Evolutionary conservation across 129 eudicot genomes (phyloP), one percentile per base, ranked within the genome.

Genomic region (Scalesia atractyloides): DNA sequence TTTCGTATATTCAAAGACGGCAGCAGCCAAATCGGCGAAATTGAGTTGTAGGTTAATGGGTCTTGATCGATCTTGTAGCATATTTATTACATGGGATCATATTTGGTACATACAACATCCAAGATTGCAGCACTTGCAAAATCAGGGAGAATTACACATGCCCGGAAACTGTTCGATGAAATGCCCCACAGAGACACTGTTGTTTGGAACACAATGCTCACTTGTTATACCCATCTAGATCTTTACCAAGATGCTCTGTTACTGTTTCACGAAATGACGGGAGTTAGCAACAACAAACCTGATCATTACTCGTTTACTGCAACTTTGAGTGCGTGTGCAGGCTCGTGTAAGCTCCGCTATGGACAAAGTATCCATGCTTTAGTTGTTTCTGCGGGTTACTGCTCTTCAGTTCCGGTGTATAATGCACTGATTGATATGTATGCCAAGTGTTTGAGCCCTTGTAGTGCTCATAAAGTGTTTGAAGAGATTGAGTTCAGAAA

Each of bases 161-260:
- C 97, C 0, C 90, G 95, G 48, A 84, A 78, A 46, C 61, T 88
- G 92, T 91, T 91, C 75, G 97, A 91, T 57, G 88, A 86, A 84
- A 80, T 91, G 92, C 66, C 90, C 10, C 62, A 79, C 15, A 84
- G 88, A 86, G 97, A 91, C 69, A 69, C 83, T 9, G 75, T 86
- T 10, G 82, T 90, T n/a, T 91, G 92, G 92, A 91, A 88, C 69
- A 87, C 96, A 16, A 91, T 91, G 96, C 81, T 91, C 30, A 84
- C 78, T 66, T 76, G 82, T 22, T 91, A 88, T 81, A 69, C 86
- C 22, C 96, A 86, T 51, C 77, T 82, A 81, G 87, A 81, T 75
- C 80, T 75, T 77, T 83, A 80, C 82, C 77, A 86, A 64, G 87
- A 91, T 34, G 79, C 92, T 66, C 75, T 86, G 2, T 86, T 82